A percentile compares a stretch with the other conserved stretches of the same genome.
phyloP scores from a whole-genome alignment of 2,329 filamentous ascomycete genomes.

The Stagonosporopsis cucurbitacearum region DNA sequence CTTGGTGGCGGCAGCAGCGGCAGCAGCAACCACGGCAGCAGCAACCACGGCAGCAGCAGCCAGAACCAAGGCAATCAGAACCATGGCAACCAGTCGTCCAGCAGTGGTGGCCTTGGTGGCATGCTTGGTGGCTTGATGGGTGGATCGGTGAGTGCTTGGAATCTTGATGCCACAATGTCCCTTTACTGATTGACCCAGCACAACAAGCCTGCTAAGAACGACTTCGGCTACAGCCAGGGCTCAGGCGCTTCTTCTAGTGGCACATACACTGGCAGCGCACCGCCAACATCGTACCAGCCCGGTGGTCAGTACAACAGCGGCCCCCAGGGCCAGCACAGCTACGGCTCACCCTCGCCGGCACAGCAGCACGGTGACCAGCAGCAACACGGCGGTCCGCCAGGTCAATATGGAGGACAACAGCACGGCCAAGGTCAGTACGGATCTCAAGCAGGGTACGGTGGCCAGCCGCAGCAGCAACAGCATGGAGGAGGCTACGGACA shows the following conservation, averaged over 20 bases:
- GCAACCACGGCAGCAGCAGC: conserved; percentile 7
- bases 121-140: conserved; percentile 46
- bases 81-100: conserved; percentile 12
- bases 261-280: conserved; percentile 68
- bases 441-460: conserved; percentile 33
- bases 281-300: conserved; percentile 66
- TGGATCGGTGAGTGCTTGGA: conserved; percentile 39
- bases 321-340: conserved; percentile 29
- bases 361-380: conserved; percentile 26
- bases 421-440: conserved; percentile 24
- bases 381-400: conserved; percentile 20
- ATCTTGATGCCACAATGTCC: neutral
- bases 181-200: conserved; percentile 32
- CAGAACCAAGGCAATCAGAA: conserved; percentile 3
- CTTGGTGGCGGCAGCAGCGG: conserved; percentile 8
- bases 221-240: conserved; percentile 65
- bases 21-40: conserved; percentile 2
- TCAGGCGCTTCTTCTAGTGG: conserved; percentile 56
- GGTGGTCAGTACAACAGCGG: conserved; percentile 32
- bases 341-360: conserved; percentile 28
- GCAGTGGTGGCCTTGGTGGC: conserved; percentile 30
- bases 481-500: conserved; percentile 35
- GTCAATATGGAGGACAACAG: conserved; percentile 17
- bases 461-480: conserved; percentile 29
- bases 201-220: conserved; percentile 50